Conservation (phyloP, 805 yeast genomes). For the Wickerhamomyces ciferrii region DNA sequence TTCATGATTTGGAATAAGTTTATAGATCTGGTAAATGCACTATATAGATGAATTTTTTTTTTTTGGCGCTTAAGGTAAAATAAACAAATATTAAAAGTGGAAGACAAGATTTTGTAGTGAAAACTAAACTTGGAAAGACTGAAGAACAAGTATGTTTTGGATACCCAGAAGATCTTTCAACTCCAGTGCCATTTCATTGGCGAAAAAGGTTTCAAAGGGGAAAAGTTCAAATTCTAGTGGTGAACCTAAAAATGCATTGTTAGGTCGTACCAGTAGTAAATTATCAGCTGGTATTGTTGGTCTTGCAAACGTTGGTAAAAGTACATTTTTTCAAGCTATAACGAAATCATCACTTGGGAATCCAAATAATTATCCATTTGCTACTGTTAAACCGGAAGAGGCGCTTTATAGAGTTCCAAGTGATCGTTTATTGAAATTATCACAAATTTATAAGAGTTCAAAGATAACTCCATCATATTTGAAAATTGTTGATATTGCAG, state of each 20-base stretch:
- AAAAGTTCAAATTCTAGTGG: neutral
- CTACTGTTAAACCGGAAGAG: constrained; percentile 76
- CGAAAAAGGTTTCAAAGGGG: constrained; percentile 12
- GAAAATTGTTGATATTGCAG: constrained; percentile 77
- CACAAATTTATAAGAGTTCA: constrained; percentile 52
- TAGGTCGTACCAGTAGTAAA: constrained; percentile 23
- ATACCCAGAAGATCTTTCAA: neutral
- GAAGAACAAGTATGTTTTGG: neutral
- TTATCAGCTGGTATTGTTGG: constrained; percentile 64
- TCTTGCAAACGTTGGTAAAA: constrained; percentile 75
- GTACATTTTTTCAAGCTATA: constrained; percentile 77
- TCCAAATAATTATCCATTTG: constrained; percentile 81
- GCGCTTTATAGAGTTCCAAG: constrained; percentile 71
- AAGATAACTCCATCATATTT: constrained; percentile 63
- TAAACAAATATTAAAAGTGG: too few species aligned
- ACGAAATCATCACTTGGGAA: constrained; percentile 64
- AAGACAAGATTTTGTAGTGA: too few species aligned
- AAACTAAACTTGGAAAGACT: too few species aligned
- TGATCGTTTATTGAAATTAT: constrained; percentile 48
- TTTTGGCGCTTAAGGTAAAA: neutral
- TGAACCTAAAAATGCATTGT: constrained; percentile 8
- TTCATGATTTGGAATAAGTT: constrained; percentile 39
- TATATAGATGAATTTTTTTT: neutral
- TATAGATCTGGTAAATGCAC: neutral
- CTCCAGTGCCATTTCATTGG: neutral